Conservation (phyloP, 2,329 filamentous ascomycete genomes). For the Colletotrichum musae region DNA sequence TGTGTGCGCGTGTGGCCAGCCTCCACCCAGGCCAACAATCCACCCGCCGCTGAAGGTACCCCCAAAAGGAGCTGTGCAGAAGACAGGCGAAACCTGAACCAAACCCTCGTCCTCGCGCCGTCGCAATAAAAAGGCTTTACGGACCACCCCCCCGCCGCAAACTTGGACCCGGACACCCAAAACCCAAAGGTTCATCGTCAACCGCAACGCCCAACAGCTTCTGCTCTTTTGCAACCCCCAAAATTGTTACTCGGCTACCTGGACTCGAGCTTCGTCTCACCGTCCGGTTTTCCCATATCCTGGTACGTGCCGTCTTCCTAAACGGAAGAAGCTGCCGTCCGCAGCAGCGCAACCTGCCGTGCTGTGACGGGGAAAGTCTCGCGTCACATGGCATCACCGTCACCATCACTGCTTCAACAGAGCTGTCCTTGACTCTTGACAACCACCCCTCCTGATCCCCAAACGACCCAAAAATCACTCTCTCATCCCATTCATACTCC, state of each 20-base stretch:
- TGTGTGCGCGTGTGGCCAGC: constrained; percentile 24
- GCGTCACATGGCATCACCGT: constrained; percentile 39
- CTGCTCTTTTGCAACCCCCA: constrained; percentile 8
- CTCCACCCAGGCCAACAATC: constrained; percentile 18
- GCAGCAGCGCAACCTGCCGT: constrained; percentile 19
- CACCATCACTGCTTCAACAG: constrained; percentile 23
- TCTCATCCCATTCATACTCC: constrained; percentile 1
- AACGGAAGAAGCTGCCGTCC: constrained; percentile 9
- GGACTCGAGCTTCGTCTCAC: constrained; percentile 28
- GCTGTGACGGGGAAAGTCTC: constrained; percentile 8
- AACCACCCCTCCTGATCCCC: constrained; percentile 1
- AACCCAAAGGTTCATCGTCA: constrained; percentile 35
- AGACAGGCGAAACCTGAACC: constrained; percentile 39
- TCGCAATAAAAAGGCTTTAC: constrained; percentile 40
- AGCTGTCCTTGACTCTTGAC: constrained; percentile 13
- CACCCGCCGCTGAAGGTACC: constrained; percentile 19
- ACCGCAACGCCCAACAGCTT: constrained; percentile 28
- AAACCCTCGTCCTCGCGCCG: constrained; percentile 39
- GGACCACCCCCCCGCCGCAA: constrained; percentile 22
- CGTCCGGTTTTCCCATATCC: constrained; percentile 14
- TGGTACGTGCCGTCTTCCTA: constrained; percentile 30
- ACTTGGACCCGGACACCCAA: constrained; percentile 20
- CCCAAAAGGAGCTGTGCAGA: constrained; percentile 28
- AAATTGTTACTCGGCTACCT: constrained; percentile 33
- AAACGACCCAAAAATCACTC: constrained; percentile 21